Conservation (phyloP, 371 early-diverging fungal genomes). For the Lichtheimia ramosa region DNA sequence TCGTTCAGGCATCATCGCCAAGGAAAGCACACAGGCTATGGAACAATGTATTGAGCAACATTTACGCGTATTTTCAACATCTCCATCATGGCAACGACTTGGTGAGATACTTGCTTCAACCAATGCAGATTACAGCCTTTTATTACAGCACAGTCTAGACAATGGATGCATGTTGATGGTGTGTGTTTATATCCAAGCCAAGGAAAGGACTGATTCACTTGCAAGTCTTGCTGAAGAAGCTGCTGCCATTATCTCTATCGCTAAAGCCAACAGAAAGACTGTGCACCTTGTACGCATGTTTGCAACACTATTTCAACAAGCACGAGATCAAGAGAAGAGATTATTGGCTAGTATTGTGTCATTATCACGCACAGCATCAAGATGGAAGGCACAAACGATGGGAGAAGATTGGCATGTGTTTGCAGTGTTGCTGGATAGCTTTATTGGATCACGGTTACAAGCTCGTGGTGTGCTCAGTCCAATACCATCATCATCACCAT, state of each 20-base stretch:
- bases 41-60: constrained; percentile 4
- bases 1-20: neutral
- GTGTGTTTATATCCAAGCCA: constrained; percentile 7
- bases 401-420: constrained; percentile 11
- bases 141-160: constrained; percentile 15
- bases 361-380: constrained; percentile 4
- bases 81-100: constrained; percentile 8
- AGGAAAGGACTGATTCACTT: neutral
- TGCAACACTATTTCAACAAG: constrained; percentile 2
- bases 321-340: constrained; percentile 1
- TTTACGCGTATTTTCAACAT: neutral
- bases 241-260: constrained; percentile 21
- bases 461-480: constrained; percentile 9
- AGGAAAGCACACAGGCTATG: neutral
- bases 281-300: constrained; percentile 12
- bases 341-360: constrained; percentile 17
- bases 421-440: constrained; percentile 9
- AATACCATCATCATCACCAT: neutral
- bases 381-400: constrained; percentile 4
- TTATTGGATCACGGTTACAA: constrained; percentile 10
- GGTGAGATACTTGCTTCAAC: neutral
- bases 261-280: constrained; percentile 4
- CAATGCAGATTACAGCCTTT: constrained; percentile 1
- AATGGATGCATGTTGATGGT: constrained; percentile 6
- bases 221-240: constrained; percentile 18